These are phyloP conservation scores for Blastobotrys chiropterorum DNA, from an alignment of 805 yeast species.

Conservation along the genomic window DNA sequence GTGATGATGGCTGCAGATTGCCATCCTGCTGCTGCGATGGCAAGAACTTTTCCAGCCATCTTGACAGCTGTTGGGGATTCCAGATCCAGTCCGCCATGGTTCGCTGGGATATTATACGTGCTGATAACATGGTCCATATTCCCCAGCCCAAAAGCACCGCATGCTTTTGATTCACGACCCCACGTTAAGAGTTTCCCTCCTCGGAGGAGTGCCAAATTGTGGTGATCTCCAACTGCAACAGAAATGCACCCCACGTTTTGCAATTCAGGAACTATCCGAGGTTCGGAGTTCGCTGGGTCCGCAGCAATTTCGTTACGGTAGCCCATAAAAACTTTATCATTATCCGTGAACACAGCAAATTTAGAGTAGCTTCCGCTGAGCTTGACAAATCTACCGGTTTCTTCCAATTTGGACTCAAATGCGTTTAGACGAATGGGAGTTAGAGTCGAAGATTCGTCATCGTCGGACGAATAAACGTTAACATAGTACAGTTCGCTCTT, in stretches of 20 bases:
- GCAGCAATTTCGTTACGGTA: conserved; percentile 15
- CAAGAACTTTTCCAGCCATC: conserved; percentile 37
- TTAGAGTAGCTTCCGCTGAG: conserved; percentile 49
- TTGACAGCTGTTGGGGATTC: conserved; percentile 39
- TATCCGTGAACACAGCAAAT: conserved; percentile 51
- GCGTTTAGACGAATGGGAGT: conserved; percentile 23
- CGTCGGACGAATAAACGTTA: conserved; percentile 24
- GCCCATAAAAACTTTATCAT: conserved; percentile 43
- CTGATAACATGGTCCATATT: conserved; percentile 13
- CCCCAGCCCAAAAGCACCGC: conserved; percentile 74
- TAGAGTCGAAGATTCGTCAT: conserved; percentile 11
- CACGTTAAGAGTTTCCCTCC: conserved; percentile 55
- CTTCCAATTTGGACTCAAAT: conserved; percentile 32
- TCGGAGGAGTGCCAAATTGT: conserved; percentile 53
- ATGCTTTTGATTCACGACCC: conserved; percentile 57
- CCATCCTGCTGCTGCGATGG: conserved; percentile 75
- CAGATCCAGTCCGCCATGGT: conserved; percentile 22
- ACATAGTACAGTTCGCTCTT: conserved; percentile 38
- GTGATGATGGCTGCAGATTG: conserved; percentile 61
- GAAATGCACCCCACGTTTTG: conserved; percentile 47
- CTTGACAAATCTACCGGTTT: conserved; percentile 38
- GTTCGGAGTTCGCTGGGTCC: conserved; percentile 24
- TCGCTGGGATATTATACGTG: conserved; percentile 9
- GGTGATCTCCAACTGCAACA: conserved; percentile 68
- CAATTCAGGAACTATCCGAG: conserved; percentile 35